A percentile compares a stretch with the other conserved stretches of the same genome.
Evolutionary conservation across 129 eudicot species (phyloP).

Genomic region (Centaurea solstitialis): DNA sequence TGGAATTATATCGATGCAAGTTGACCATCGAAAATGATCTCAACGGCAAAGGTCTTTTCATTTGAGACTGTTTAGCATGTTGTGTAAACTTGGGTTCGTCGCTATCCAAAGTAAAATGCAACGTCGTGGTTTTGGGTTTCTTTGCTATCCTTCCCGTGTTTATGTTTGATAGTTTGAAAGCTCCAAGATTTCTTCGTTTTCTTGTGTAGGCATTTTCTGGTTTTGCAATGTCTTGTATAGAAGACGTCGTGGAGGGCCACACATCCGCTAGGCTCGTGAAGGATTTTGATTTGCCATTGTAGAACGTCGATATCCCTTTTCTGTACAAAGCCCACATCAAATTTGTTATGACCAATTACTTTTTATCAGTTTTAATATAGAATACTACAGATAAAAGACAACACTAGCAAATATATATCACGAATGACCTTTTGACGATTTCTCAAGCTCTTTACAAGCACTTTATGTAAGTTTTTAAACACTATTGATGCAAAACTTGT

Average conservation of each 20-base stretch:
- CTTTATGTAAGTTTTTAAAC: no score
- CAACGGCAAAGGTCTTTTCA: slow-evolving; percentile 27
- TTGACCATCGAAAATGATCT: slow-evolving; percentile 66
- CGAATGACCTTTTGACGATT: background rate
- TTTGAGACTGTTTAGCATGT: slow-evolving; percentile 19
- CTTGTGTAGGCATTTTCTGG: slow-evolving; percentile 64
- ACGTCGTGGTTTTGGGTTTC: slow-evolving; percentile 34
- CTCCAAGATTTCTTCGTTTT: slow-evolving; percentile 54
- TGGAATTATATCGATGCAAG: slow-evolving; percentile 42
- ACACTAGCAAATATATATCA: background rate
- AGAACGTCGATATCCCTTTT: slow-evolving; percentile 69
- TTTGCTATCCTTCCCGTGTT: slow-evolving; percentile 47
- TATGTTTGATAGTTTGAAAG: slow-evolving; percentile 35
- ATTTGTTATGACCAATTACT: background rate
- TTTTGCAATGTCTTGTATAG: slow-evolving; percentile 63
- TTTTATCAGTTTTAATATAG: background rate
- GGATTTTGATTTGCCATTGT: slow-evolving; percentile 75
- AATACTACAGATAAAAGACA: background rate
- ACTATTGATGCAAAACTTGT: background rate
- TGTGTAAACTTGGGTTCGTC: slow-evolving; percentile 13
- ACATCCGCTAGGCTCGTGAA: slow-evolving; percentile 55
- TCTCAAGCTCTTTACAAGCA: no score
- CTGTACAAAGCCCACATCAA: slow-evolving; percentile 36
- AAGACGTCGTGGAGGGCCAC: slow-evolving; percentile 42
- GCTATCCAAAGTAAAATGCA: slow-evolving; percentile 51